Base-by-base conservation (phyloP, 179 eudicot genomes). In the Drosera spatulata region DNA sequence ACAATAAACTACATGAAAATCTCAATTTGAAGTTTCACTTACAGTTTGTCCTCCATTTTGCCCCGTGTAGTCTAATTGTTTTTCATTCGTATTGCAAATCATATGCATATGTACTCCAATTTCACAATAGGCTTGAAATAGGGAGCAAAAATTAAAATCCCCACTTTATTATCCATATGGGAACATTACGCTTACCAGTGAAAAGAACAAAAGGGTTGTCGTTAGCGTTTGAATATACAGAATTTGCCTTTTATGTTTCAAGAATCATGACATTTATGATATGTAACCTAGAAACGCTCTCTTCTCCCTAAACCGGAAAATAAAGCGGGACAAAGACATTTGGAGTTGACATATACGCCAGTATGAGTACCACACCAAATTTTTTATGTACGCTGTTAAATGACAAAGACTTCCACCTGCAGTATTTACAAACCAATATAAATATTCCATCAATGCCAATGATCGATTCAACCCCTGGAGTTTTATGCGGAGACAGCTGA, bases 391-490 rank as follows among this genome's bases (percentile, higher is more conserved):
- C 40, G 39, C 33, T 53, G 39, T 63, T 39, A 45, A 57, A 61
- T 50, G 33, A 41, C 50, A 66, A 62, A 58, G 56, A 71, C 68
- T 66, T 56, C 61, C 39, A 51, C 66, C 72, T 63, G 47, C 57
- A 63, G 56, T 73, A 76, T 76, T 66, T 67, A 76, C 80, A 72
- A 45, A 8, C 33, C 59, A 57, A 69, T 62, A 66, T 67, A 76
- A 71, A 69, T 52, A 41, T 66, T 55, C 57, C 22, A 10, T 22
- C 61, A 49, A 33, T 55, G 50, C 58, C 64, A 37, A 63, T 69
- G 58, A 7, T 15, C 7, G 49, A 57, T 54, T 13, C 9, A 12
- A 39, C 52, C 68, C 52, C 39, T 22, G 5, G 40, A 48, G 53
- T 33, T 50, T 59, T 58, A 68, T 65, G 56, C 56, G 2, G 33